phyloP scores from a whole-genome alignment of 768 basidiomycete species.

The Phylloporus rhodoxanthus region DNA sequence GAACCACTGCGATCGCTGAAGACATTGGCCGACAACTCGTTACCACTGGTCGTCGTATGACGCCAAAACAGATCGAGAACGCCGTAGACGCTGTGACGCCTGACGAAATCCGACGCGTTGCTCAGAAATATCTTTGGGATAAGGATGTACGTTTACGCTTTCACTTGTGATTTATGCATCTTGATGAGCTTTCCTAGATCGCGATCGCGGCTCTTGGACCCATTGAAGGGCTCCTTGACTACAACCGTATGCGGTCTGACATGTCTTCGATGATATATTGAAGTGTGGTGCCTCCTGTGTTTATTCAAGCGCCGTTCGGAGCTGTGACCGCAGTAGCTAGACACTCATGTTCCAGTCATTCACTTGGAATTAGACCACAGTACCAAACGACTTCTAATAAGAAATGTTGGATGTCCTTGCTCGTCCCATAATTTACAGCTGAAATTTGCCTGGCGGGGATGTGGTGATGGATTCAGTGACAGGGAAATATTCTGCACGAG shows the following conservation, averaged over 20 bases:
- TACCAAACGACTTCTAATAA: no score
- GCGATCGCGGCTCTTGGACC: conserved; percentile 86
- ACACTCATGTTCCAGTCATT: no score
- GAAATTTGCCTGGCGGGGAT: no score
- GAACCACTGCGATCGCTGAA: conserved; percentile 95
- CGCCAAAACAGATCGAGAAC: conserved; percentile 89
- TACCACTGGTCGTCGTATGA: conserved; percentile 84
- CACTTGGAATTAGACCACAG: no score
- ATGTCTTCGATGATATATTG: conserved; percentile 63
- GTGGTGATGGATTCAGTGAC: neutral
- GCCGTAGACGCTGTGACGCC: conserved; percentile 60
- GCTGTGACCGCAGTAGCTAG: no score
- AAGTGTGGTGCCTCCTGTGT: no score
- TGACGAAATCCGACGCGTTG: conserved; percentile 89
- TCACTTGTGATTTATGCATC: conserved; percentile 10
- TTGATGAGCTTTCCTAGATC: conserved; percentile 41
- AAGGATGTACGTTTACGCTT: conserved; percentile 62
- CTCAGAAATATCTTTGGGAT: conserved; percentile 96
- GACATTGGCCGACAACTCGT: conserved; percentile 98
- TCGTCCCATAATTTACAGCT: no score
- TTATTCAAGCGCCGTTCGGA: no score
- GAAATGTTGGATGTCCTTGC: no score
- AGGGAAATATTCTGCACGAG: neutral
- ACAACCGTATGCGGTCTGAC: conserved; percentile 81
- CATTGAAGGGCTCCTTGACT: conserved; percentile 89